Evolutionary conservation across 768 basidiomycete species (phyloP), one percentile per base, ranked within the genome.

Genomic region (Leccinum subgranulosum): DNA sequence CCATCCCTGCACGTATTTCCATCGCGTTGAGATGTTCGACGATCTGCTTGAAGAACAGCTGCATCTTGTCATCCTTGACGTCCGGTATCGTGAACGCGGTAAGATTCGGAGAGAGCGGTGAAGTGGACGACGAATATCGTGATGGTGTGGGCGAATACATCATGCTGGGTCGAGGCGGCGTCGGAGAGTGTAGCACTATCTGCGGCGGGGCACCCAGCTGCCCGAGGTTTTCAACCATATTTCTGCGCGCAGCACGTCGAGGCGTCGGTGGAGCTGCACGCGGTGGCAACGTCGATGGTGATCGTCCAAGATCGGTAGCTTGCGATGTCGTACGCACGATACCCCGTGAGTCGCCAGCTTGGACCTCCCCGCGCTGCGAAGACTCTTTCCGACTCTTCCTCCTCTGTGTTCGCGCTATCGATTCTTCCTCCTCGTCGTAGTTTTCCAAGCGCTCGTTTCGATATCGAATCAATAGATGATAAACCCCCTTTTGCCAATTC

Each of bases 401-500:
- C 46, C 74, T 70, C 55, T 62, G 41, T 50, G 60, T 69, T 64
- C 73, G 68, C 21, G 72, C 72, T 33, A 76, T 57, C 34, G 50
- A 59, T 56, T 84, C 80, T 56, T 89, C 84, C 50, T 88, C 87
- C 55, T 88, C 87, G 56, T 88, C 84, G 69, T 84, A 90, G 60
- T 86, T 81, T 66, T 90, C 87, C 45, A 92, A 70, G 55, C 86
- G 85, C 62, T 81, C 84, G 51, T 82, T 81, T 46, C 94, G 84
- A 74, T 97, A 98, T 61, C 84, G 85, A 54, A 88, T 78, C n/a
- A 99, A 79, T 5, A 98, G 76, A 67, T 91, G 87, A 73, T 99
- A 99, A 49, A 98, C 90, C 0, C 92, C 92, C 74, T 99, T 98
- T 71, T 98, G 93, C 90, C 93, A 95, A 28, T 89, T 95, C 51